Base-by-base conservation (phyloP, 2,329 filamentous ascomycete species). In the Escovopsis weberi region DNA sequence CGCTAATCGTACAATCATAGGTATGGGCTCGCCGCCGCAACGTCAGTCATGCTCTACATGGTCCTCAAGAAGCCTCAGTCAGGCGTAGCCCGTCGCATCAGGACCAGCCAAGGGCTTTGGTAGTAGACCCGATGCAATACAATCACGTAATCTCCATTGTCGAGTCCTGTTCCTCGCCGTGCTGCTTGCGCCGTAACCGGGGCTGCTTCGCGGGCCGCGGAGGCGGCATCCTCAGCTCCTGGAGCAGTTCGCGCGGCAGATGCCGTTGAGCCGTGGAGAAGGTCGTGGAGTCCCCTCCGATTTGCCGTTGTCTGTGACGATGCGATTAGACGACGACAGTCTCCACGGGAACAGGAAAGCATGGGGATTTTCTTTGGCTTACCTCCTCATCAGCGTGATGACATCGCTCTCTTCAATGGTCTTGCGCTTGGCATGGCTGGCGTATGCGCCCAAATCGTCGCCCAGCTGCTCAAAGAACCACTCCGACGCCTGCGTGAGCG, bases 31-130 rank as follows among this genome's bases (percentile, higher is more conserved):
- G 82, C 78, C 44, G 62, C 82, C 35, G 88, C 88, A 44, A 98
- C 91, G 34, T 79, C 85, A 11, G 75, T 98, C 57, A 98, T 98
- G 91, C 70, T 98, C 57, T 94, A 82, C 74, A 88, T 96, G 84
- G 79, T 98, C 33, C 68, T 94, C 47, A 87, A 84, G 61, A 94
- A 89, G 63, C 86, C 87, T 12, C 72, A 85, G 9, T 78, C 80
- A 26, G 78, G 85, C 52, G 69, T 84, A 39, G 64, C 80, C 42
- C 77, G 80, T 48, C 78, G 85, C 48, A 78, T 94, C 45, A 77
- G 83, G 44, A 77, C 85, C 61, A 86, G 80, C 57, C 80, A 75
- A 56, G 74, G 80, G 47, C 87, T 84, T 82, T 85, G 72, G 23
- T 26, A 39, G 26, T 10, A 26, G 23, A 26, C 26, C 18, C 32